These are phyloP conservation scores for Cyclotella atomus DNA, from an alignment of 108 stramenopile species.

Conservation along the genomic window DNA sequence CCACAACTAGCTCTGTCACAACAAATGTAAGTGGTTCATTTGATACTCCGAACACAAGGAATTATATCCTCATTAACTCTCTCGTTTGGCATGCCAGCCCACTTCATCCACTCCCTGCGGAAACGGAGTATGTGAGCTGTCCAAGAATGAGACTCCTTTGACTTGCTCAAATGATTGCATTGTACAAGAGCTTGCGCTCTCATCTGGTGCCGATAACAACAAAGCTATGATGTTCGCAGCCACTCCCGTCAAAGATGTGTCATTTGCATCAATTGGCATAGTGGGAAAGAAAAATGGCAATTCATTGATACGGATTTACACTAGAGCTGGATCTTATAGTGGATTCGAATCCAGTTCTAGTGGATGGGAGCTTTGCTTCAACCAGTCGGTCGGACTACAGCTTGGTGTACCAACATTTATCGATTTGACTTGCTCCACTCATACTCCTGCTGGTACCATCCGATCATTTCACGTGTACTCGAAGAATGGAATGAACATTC, in stretches of 20 bases:
- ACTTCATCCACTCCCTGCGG: background rate
- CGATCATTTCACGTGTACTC: background rate
- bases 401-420: background rate
- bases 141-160: background rate
- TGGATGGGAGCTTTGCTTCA: background rate
- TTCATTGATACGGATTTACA: conserved; percentile 4
- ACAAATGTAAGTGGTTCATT: too few relatives aligned
- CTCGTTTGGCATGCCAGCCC: background rate
- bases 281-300: background rate
- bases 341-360: background rate
- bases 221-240: conserved; percentile 8
- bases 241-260: background rate
- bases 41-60: too few relatives aligned
- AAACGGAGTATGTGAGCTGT: background rate
- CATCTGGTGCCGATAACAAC: background rate
- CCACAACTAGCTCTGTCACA: background rate
- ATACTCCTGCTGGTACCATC: background rate
- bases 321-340: background rate
- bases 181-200: background rate
- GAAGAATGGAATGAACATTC: background rate
- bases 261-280: conserved; percentile 6
- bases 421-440: background rate
- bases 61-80: background rate
- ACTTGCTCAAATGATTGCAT: conserved; percentile 8
- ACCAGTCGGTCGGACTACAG: background rate